phyloP scores from a whole-genome alignment of 2,329 filamentous ascomycete genomes.

The Nannizziopsis barbatae region DNA sequence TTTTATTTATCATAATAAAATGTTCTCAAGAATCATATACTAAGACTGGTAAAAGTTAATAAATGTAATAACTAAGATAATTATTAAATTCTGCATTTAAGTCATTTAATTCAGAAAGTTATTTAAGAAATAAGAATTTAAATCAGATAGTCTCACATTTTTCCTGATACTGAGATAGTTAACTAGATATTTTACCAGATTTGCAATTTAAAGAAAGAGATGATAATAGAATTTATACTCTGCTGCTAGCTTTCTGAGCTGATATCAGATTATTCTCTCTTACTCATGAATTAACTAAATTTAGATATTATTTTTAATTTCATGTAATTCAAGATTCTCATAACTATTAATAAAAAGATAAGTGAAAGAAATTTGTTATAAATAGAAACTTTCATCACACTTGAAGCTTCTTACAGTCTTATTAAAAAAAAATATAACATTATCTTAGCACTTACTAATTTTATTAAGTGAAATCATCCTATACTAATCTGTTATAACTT shows the following conservation, averaged over 20 bases:
- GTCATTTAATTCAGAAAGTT: constrained; percentile 42
- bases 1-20: constrained; percentile 51
- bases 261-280: constrained; percentile 49
- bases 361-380: constrained; percentile 47
- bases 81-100: constrained; percentile 47
- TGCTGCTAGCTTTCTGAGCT: constrained; percentile 42
- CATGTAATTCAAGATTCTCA: constrained; percentile 38
- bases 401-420: constrained; percentile 38
- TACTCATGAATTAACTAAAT: constrained; percentile 43
- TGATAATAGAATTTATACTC: constrained; percentile 54
- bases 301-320: constrained; percentile 49
- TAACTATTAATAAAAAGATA: constrained; percentile 58
- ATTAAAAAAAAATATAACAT: constrained; percentile 45
- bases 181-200: constrained; percentile 59
- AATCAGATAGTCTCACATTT: constrained; percentile 44
- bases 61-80: constrained; percentile 63
- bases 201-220: constrained; percentile 59
- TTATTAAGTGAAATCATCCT: constrained; percentile 49
- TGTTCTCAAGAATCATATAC: constrained; percentile 69
- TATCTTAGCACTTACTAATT: constrained; percentile 34
- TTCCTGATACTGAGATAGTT: constrained; percentile 45
- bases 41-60: constrained; percentile 63
- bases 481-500: constrained; percentile 26
- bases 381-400: constrained; percentile 31
- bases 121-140: constrained; percentile 48